These are phyloP conservation scores for Dalbergia cultrata DNA, from an alignment of 306 rosid species.

Conservation along the genomic window DNA sequence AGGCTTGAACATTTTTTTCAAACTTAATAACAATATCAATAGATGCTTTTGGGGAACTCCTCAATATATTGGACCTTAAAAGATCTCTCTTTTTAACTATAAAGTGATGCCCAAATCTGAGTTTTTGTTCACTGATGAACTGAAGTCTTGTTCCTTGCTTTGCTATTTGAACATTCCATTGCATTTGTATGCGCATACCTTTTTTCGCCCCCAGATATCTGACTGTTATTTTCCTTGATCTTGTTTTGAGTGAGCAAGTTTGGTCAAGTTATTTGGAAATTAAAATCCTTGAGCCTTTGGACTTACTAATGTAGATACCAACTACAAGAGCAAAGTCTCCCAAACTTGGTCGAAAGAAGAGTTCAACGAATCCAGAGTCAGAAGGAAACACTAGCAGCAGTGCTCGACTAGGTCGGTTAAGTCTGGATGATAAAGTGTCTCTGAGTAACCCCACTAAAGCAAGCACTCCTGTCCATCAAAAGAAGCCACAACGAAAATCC, in stretches of 20 bases:
- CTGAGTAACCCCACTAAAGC: slow-evolving; percentile 63
- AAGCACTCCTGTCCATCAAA: slow-evolving; percentile 55
- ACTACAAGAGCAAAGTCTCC: slow-evolving; percentile 99
- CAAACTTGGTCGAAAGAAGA: slow-evolving; percentile 93
- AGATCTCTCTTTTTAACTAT: background rate
- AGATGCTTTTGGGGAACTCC: slow-evolving; percentile 4
- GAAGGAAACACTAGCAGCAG: slow-evolving; percentile 57
- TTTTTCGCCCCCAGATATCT: slow-evolving; percentile 8
- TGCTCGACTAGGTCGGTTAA: slow-evolving; percentile 63
- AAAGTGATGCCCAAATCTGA: slow-evolving; percentile 6
- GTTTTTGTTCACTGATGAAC: slow-evolving; percentile 6
- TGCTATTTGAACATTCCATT: slow-evolving; percentile 29
- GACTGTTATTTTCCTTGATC: slow-evolving; percentile 30
- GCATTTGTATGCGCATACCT: slow-evolving; percentile 5
- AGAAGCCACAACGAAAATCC: slow-evolving; percentile 89
- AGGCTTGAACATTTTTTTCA: slow-evolving; percentile 7
- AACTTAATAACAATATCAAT: slow-evolving; percentile 22
- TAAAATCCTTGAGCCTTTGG: slow-evolving; percentile 25
- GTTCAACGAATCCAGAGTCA: slow-evolving; percentile 57
- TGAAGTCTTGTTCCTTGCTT: slow-evolving; percentile 24
- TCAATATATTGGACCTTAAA: background rate
- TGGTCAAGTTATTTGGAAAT: slow-evolving; percentile 30
- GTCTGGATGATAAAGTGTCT: slow-evolving; percentile 77
- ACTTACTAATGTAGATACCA: slow-evolving; percentile 76
- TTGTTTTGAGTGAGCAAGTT: slow-evolving; percentile 29